Percentiles rank a stretch among this genome's conserved stretches.
Conservation (phyloP, 1,139 yeast genomes). For the Yamadazyma triangularis region DNA sequence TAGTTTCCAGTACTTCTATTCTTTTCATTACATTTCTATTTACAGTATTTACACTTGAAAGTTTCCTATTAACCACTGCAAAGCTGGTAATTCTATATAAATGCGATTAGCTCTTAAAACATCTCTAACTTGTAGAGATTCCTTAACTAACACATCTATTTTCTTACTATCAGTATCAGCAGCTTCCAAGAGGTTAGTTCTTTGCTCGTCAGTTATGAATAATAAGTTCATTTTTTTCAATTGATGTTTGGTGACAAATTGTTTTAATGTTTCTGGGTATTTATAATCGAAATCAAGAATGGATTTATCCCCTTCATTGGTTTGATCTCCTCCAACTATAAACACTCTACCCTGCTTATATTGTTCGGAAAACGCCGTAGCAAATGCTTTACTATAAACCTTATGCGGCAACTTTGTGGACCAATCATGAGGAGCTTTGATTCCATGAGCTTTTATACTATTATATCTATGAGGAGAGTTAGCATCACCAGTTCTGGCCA, state of each 20-base stretch:
- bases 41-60: not conserved
- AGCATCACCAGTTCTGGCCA: constrained; percentile 94
- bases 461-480: constrained; percentile 90
- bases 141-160: constrained; percentile 67
- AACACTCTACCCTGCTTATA: constrained; percentile 70
- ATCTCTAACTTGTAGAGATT: constrained; percentile 81
- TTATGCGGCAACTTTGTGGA: constrained; percentile 76
- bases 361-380: constrained; percentile 76
- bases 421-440: constrained; percentile 87
- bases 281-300: constrained; percentile 45
- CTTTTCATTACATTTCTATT: not conserved
- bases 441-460: constrained; percentile 88
- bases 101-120: constrained; percentile 75
- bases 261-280: constrained; percentile 49
- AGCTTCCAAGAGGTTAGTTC: constrained; percentile 52
- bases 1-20: not conserved
- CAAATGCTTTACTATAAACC: constrained; percentile 69
- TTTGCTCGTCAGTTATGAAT: constrained; percentile 55
- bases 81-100: constrained; percentile 69
- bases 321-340: constrained; percentile 62
- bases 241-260: constrained; percentile 56
- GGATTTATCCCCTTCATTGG: too few species aligned
- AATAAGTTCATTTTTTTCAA: constrained; percentile 55
- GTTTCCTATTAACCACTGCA: constrained; percentile 49
- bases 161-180: constrained; percentile 40